Percentiles rank a stretch among this genome's conserved stretches.
These are phyloP conservation scores for Nakazawaea siamensis DNA, from an alignment of 805 yeast genomes.

Conservation along the genomic window DNA sequence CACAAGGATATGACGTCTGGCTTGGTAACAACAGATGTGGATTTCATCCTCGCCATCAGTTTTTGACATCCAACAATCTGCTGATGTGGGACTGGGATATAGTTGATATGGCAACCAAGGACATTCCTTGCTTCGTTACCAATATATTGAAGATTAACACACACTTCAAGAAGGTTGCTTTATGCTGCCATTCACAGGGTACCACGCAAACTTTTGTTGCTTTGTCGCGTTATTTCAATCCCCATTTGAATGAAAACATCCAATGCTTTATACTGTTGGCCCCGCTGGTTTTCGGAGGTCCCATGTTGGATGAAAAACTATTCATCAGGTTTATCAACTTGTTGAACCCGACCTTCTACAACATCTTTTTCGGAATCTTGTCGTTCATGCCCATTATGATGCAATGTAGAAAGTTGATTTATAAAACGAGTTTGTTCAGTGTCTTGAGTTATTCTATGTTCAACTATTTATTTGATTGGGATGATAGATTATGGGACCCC, in stretches of 20 bases:
- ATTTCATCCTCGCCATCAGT: slow-evolving; percentile 59
- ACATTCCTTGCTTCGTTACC: slow-evolving; percentile 66
- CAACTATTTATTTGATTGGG: slow-evolving; percentile 84
- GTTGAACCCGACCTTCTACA: slow-evolving; percentile 34
- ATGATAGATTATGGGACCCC: slow-evolving; percentile 67
- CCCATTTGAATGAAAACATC: slow-evolving; percentile 43
- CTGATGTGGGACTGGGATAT: slow-evolving; percentile 93
- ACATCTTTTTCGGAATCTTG: slow-evolving; percentile 62
- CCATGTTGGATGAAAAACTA: slow-evolving; percentile 49
- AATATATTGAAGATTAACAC: slow-evolving; percentile 37
- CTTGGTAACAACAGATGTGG: slow-evolving; percentile 88
- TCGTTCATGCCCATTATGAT: slow-evolving; percentile 77
- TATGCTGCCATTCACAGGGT: slow-evolving; percentile 89
- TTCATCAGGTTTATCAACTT: slow-evolving; percentile 58
- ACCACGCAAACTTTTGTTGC: slow-evolving; percentile 79
- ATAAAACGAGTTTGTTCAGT: slow-evolving; percentile 47
- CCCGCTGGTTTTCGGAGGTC: slow-evolving; percentile 90
- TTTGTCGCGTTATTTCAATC: slow-evolving; percentile 38
- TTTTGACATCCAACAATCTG: slow-evolving; percentile 31
- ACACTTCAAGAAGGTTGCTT: slow-evolving; percentile 36
- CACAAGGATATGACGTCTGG: slow-evolving; percentile 79
- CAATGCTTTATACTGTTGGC: slow-evolving; percentile 71
- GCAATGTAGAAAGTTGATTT: slow-evolving; percentile 40
- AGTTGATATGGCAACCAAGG: slow-evolving; percentile 70
- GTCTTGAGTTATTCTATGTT: slow-evolving; percentile 72